phyloP scores from a whole-genome alignment of 2,329 filamentous ascomycete genomes.

The Botryotinia narcissicola region DNA sequence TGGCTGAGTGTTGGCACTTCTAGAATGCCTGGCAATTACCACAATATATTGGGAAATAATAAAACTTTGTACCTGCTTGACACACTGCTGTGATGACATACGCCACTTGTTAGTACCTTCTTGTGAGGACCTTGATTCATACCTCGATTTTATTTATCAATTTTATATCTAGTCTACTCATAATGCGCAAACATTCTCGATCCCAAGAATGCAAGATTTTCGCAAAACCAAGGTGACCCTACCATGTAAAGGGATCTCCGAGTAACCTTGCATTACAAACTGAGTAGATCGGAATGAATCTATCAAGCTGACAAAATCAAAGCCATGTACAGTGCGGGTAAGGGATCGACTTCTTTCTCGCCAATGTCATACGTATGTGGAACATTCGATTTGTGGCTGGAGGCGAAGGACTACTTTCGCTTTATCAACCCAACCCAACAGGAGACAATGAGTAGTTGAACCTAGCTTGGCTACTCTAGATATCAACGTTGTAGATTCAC shows the following conservation, averaged over 20 bases:
- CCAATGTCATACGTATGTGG: background rate
- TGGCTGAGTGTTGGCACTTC: too few species aligned
- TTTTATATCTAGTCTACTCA: background rate
- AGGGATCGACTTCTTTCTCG: background rate
- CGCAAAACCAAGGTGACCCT: background rate
- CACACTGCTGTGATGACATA: background rate
- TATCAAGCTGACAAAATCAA: background rate
- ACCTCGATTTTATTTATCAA: background rate
- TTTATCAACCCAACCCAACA: background rate
- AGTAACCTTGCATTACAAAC: background rate
- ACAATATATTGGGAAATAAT: too few species aligned
- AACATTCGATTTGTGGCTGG: background rate
- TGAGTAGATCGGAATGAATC: background rate
- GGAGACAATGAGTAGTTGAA: background rate
- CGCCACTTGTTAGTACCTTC: background rate
- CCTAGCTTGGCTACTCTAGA: background rate
- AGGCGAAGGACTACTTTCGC: background rate
- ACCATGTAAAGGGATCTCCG: background rate
- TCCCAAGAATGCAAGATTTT: background rate
- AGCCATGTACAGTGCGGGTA: background rate
- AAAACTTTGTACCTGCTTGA: background rate
- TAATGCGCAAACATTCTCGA: background rate
- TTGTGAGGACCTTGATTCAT: too few species aligned
- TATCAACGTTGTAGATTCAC: background rate
- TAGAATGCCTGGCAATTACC: too few species aligned